Base-by-base conservation (phyloP, 1,284 basidiomycete genomes). In the Apiotrichum domesticum region DNA sequence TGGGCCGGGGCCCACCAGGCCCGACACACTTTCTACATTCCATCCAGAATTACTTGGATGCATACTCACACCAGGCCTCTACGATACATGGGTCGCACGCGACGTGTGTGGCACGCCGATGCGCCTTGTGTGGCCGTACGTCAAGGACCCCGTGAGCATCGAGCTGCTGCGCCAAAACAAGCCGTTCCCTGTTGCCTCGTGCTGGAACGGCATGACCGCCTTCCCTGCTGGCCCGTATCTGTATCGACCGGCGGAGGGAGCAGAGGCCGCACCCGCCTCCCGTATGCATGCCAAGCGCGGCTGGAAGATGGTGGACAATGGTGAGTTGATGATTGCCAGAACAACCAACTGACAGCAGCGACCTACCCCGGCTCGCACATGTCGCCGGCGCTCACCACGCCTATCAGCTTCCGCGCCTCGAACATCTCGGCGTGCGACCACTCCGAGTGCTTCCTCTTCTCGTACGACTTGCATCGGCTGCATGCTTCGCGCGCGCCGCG, bases 381-480 rank as follows among this genome's bases (percentile, higher is more conserved):
- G 68, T 78, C 58, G 61, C 79, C 54, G 63, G 74, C 58, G 48
- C 70, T 62, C 76, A 73, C 47, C 70, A 75, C 35, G 61, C 82
- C 75, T 3, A 62, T 81, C 46, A 59, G 65, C 1, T 84, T 84
- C 75, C 79, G 83, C 40, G 61, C 74, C 10, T 79, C 79, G 10
- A 65, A 58, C 1, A 62, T 71, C 29, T 72, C 66, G 7, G 78
- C 79, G 55, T 84, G 83, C 67, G 80, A 77, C 63, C 80, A 80
- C 42, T 79, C 78, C 29, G 83, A 84, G 70, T 82, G 79, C 41
- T 82, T 83, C 71, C 65, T 82, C 50, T 72, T 81, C 14, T 80
- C 80, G 5, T 82, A 83, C 68, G 83, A 84, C 66, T 68, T 84
- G 34, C 79, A 83, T 57, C 78, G 82, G 3, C 57, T 80, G 35